phyloP scores from a whole-genome alignment of 306 rosid species.

The Citrullus amarus region DNA sequence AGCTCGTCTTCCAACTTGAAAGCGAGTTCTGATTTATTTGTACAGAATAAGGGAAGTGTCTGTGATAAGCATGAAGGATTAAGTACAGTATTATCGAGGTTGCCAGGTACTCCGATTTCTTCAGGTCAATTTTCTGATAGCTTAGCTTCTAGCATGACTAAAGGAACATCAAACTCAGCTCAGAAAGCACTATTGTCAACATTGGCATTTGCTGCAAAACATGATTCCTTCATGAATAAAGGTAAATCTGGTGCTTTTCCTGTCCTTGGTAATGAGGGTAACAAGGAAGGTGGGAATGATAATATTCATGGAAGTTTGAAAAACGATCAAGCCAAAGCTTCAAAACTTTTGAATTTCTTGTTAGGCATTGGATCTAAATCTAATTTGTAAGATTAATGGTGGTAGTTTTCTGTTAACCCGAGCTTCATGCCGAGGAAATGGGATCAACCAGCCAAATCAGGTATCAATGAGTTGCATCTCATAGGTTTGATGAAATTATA shows the following conservation, averaged over 20 bases:
- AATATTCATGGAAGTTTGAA: constrained; percentile 11
- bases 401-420: background rate
- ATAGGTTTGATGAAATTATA: background rate
- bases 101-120: constrained; percentile 22
- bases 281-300: constrained; percentile 9
- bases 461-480: background rate
- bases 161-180: constrained; percentile 30
- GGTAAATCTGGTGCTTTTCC: constrained; percentile 15
- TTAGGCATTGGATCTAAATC: constrained; percentile 10
- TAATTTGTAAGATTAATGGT: constrained; percentile 2
- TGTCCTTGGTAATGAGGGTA: background rate
- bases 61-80: constrained; percentile 23
- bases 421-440: background rate
- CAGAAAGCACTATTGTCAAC: constrained; percentile 55
- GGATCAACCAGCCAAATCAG: background rate
- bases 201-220: constrained; percentile 60
- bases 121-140: constrained; percentile 27
- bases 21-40: constrained; percentile 12
- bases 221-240: constrained; percentile 34
- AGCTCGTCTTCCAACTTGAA: constrained; percentile 13
- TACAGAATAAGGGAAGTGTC: constrained; percentile 14
- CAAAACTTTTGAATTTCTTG: constrained; percentile 21
- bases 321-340: constrained; percentile 16
- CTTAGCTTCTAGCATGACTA: constrained; percentile 26
- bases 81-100: constrained; percentile 15